Evolutionary conservation across 768 basidiomycete genomes (phyloP).

Genomic region (Lactarius sanguifluus): DNA sequence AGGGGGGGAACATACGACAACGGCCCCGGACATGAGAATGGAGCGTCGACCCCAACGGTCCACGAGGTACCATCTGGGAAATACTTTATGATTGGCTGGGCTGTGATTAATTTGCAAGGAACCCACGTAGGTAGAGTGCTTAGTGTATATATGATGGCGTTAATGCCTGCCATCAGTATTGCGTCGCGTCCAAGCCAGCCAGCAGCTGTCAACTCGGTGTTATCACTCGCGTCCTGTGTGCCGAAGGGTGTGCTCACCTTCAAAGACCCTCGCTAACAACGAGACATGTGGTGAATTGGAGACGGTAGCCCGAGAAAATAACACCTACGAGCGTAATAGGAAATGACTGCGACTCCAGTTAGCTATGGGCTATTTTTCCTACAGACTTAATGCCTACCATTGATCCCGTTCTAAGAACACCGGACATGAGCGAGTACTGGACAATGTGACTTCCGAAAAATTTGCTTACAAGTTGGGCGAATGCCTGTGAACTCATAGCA

Average conservation of each 20-base stretch:
- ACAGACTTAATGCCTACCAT: slow-evolving; percentile 52
- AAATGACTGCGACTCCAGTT: slow-evolving; percentile 61
- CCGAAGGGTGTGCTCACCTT: slow-evolving; percentile 51
- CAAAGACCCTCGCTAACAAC: slow-evolving; percentile 77
- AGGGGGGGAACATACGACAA: slow-evolving; percentile 51
- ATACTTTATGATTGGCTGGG: slow-evolving; percentile 20
- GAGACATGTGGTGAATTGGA: slow-evolving; percentile 19
- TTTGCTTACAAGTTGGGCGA: slow-evolving; percentile 82
- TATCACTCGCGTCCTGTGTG: slow-evolving; percentile 3
- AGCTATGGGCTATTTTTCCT: slow-evolving; percentile 11
- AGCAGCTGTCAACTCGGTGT: slow-evolving; percentile 58
- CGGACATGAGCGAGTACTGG: slow-evolving; percentile 2
- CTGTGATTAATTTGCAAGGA: slow-evolving; percentile 20
- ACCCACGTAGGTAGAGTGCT: slow-evolving; percentile 81
- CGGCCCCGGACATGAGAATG: slow-evolving; percentile 85
- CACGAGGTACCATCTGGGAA: slow-evolving; percentile 83
- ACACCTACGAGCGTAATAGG: slow-evolving; percentile 86
- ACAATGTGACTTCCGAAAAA: slow-evolving; percentile 6
- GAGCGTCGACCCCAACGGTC: slow-evolving; percentile 88
- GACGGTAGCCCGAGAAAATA: not conserved
- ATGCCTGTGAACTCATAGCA: slow-evolving; percentile 94
- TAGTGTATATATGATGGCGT: slow-evolving; percentile 75
- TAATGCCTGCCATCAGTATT: slow-evolving; percentile 94
- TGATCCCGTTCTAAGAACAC: slow-evolving; percentile 80
- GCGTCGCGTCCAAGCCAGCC: slow-evolving; percentile 95